A percentile compares a stretch with the other conserved stretches of the same genome.
These are phyloP conservation scores for Coemansia sp. DNA, from an alignment of 192 early-diverging fungal species.

Conservation along the genomic window DNA sequence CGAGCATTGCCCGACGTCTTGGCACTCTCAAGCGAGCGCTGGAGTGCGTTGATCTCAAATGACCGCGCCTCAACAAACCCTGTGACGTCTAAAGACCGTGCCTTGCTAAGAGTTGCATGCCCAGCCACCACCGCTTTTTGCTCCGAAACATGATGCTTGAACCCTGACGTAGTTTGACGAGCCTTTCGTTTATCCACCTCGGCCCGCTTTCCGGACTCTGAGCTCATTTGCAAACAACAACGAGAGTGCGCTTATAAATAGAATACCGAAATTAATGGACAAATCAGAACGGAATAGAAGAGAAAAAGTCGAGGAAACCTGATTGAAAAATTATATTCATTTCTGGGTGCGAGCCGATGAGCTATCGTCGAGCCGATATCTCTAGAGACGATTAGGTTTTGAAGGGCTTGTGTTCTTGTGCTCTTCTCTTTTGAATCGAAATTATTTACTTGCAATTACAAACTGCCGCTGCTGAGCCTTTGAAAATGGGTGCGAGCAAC, in stretches of 20 bases:
- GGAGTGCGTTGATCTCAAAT: slow-evolving; percentile 85
- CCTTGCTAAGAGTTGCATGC: slow-evolving; percentile 37
- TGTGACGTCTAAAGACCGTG: slow-evolving; percentile 42
- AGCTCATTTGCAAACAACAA: neutral
- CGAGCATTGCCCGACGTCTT: slow-evolving; percentile 59
- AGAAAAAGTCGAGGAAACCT: neutral
- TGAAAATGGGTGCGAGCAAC: slow-evolving; percentile 49
- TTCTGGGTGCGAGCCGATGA: neutral
- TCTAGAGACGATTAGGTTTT: neutral
- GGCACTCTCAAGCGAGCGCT: slow-evolving; percentile 69
- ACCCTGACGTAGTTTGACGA: neutral
- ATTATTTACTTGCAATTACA: neutral
- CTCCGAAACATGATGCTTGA: slow-evolving; percentile 11
- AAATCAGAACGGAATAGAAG: neutral
- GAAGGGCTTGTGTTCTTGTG: neutral
- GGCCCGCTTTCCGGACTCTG: neutral
- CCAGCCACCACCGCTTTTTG: neutral
- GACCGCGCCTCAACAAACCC: slow-evolving; percentile 68
- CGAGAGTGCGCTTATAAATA: too few species aligned
- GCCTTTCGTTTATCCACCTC: slow-evolving; percentile 15
- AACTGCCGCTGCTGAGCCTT: neutral
- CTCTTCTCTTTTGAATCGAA: neutral
- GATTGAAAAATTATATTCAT: neutral
- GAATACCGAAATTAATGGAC: neutral
- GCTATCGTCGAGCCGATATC: neutral